Base-by-base conservation (phyloP, 169 alveolate genomes). In the Plasmodium vinckei region DNA sequence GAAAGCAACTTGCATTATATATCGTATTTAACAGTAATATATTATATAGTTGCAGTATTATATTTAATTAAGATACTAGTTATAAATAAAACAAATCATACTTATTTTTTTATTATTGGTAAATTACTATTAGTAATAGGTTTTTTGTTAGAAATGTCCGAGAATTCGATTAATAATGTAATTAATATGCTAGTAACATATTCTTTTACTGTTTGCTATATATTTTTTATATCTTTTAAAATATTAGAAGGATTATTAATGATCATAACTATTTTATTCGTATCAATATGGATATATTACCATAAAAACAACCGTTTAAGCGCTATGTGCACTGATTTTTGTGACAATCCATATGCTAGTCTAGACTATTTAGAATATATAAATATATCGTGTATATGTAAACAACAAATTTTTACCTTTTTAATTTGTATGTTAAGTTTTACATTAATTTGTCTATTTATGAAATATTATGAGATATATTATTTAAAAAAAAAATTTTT, bases 401-500 rank as follows among this genome's bases (percentile, higher is more conserved):
- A 75, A 33, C 59, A 69, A 13, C 86, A 73, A 21, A 46, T 87
- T 21, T 42, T 93, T 19, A 92, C 87, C 56, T 87, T 71, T 54
- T 44, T 95, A 33, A 95, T 96, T 23, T 72, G 95, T 72, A 82
- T 90, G 23, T 27, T 92, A 49, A 95, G 96, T 27, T 92, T 93
- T 25, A 93, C 91, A 19, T 73, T 92, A 21, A 89, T 95, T n/a
- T 93, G 95, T 70, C 93, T 92, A 6, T 92, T 92, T 63, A 93
- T 96, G 75, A 97, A 97, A 19, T 95, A 95, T 73, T 94, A 95
- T 56, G 90, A 94, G 54, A 97, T 95, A 75, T 93, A 92, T 84
- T 87, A 95, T 59, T 88, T 87, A 71, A 73, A 97, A 65, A 94
- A 94, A 75, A 92, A 93, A 61, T 96, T 94, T 46, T 68, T 95